Evolutionary conservation across 768 basidiomycete genomes (phyloP).

Genomic region (Mycena metata): DNA sequence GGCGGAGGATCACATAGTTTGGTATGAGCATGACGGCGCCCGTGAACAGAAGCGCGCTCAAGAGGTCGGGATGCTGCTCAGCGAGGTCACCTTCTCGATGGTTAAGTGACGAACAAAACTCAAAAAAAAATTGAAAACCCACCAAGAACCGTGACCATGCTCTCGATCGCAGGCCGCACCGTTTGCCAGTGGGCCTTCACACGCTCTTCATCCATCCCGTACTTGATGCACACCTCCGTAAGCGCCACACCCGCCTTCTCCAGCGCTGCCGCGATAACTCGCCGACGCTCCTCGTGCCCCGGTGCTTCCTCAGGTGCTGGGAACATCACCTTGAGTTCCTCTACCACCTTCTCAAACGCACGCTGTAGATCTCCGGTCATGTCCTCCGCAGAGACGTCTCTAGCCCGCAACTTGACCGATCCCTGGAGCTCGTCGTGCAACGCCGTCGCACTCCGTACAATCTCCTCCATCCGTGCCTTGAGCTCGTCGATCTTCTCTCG

Average conservation of each 20-base stretch:
- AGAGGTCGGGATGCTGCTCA: conserved; percentile 52
- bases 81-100: conserved; percentile 48
- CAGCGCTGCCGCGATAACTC: conserved; percentile 41
- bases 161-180: conserved; percentile 43
- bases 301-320: conserved; percentile 48
- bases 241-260: conserved; percentile 44
- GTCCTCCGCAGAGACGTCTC: conserved; percentile 17
- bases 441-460: conserved; percentile 37
- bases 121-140: conserved; percentile 6
- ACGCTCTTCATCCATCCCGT: conserved; percentile 43
- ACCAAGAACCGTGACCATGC: conserved; percentile 45
- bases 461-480: conserved; percentile 35
- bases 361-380: conserved; percentile 39
- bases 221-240: conserved; percentile 39
- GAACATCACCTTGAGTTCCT: conserved; percentile 44
- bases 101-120: background rate
- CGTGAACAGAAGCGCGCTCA: conserved; percentile 42
- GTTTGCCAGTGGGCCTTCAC: conserved; percentile 39
- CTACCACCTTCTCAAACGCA: conserved; percentile 41
- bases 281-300: conserved; percentile 43
- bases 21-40: conserved; percentile 46
- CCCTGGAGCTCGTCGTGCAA: conserved; percentile 31
- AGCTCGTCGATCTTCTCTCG: conserved; percentile 41
- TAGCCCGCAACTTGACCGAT: background rate
- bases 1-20: conserved; percentile 47